A percentile compares a stretch with the other conserved stretches of the same genome.
Conservation (phyloP, 148 eudicot species). For the Oxyria digyna region DNA sequence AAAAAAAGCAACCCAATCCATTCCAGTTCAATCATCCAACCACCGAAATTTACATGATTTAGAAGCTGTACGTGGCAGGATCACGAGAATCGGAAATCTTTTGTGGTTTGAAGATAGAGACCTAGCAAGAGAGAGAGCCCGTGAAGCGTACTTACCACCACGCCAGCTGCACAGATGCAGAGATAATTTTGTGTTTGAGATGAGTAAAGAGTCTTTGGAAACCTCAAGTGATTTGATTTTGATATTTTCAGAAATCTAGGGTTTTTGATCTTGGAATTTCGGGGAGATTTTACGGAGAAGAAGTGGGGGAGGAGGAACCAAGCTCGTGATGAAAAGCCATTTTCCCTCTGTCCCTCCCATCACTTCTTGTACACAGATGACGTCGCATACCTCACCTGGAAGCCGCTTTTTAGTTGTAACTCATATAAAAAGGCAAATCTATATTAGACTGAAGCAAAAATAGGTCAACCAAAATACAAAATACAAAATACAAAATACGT, state of each 20-base stretch:
- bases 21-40: neutral
- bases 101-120: conserved; percentile 21
- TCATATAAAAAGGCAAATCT: no score
- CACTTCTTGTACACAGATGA: neutral
- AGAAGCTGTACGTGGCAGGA: conserved; percentile 12
- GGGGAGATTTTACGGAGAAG: neutral
- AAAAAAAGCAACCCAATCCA: neutral
- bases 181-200: neutral
- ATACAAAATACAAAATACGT: no score
- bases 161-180: conserved; percentile 1
- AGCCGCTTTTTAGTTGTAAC: no score
- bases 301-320: neutral
- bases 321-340: neutral
- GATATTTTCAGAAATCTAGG: neutral
- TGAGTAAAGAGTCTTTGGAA: neutral
- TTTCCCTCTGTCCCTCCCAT: neutral
- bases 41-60: neutral
- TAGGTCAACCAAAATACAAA: no score
- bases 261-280: neutral
- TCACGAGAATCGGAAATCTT: conserved; percentile 13
- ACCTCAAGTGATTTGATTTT: neutral
- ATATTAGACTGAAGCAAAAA: no score
- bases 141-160: conserved; percentile 24
- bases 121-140: conserved; percentile 11
- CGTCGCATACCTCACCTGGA: neutral